Base-by-base conservation (phyloP, 495 filamentous ascomycete genomes). In the Copromyces sp. region DNA sequence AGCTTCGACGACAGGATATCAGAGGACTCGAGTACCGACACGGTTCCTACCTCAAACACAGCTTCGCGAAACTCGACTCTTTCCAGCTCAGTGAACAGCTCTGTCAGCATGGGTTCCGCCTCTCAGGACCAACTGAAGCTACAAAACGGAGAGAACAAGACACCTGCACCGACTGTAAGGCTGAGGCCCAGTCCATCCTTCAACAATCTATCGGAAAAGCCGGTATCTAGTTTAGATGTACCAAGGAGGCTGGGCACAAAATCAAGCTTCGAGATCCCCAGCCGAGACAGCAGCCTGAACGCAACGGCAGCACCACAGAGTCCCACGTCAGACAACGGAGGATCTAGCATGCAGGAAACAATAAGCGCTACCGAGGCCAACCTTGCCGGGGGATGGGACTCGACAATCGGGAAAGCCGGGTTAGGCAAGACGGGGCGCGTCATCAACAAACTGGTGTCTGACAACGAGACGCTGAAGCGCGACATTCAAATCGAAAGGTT, bases 381-480 rank as follows among this genome's bases (percentile, higher is more conserved):
- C 47, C 69, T 78, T 35, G 68, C 73, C 68, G 12, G 75, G 78
- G 77, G 75, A 8, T 95, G 92, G 92, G 92, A 91, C 74, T 86
- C 89, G 11, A 90, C 92, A 0, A 88, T 95, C 45, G 93, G 93
- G 47, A 89, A 92, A 70, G 93, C 93, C 39, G 89, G 89, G 11
- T 88, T 92, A 1, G 94, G 94, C 72, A 97, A 97, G 82, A 95
- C 92, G 3, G 94, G 94, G n/a, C 89, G 94, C 16, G 94, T 98
- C 16, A 97, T 98, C 77, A 94, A 97, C 79, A 89, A 89, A 71
- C 80, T 98, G 41, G 93, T 95, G 82, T 92, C 90, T 42, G 94
- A 98, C 75, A 95, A 95, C 76, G 94, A 97, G 69, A 88, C 90
- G 38, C 83, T 96, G 65, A 93, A 90, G 72, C 89, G 94, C 47